Percentiles rank a stretch among this genome's conserved stretches.
Conservation (phyloP, 805 yeast species). For the Ascoidea tarda region DNA sequence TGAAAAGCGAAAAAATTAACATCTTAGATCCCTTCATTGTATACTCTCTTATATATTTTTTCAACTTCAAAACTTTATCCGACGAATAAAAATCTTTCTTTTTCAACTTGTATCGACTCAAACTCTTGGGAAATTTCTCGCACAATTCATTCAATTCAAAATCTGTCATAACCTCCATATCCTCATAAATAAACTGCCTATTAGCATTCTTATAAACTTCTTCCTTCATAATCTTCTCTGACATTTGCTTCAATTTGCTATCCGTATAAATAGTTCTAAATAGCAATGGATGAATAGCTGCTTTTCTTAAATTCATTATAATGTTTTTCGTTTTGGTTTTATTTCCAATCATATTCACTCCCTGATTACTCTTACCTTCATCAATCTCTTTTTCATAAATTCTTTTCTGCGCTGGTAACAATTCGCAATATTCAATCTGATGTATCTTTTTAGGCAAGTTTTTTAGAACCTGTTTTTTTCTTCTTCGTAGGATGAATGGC, state of each 20-base stretch:
- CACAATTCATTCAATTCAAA: constrained; percentile 73
- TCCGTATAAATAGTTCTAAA: constrained; percentile 58
- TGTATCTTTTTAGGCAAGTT: constrained; percentile 75
- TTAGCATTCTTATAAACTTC: constrained; percentile 74
- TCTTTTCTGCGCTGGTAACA: constrained; percentile 35
- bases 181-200: constrained; percentile 66
- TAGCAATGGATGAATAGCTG: constrained; percentile 82
- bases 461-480: constrained; percentile 81
- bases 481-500: constrained; percentile 88
- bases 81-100: constrained; percentile 45
- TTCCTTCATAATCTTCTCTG: constrained; percentile 66
- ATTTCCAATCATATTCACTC: constrained; percentile 10
- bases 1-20: constrained; percentile 79
- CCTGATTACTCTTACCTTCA: constrained; percentile 13
- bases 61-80: constrained; percentile 57
- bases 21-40: constrained; percentile 49
- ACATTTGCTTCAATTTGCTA: constrained; percentile 45
- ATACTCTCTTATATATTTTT: constrained; percentile 41
- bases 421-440: constrained; percentile 47
- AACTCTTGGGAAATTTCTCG: constrained; percentile 51
- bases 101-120: constrained; percentile 37
- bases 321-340: constrained; percentile 40
- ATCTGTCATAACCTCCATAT: constrained; percentile 92
- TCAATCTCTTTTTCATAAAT: constrained; percentile 37
- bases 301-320: constrained; percentile 82